Evolutionary conservation across 1,284 basidiomycete species (phyloP), one percentile per base, ranked within the genome.

Genomic region (Boletus semigastroideus): DNA sequence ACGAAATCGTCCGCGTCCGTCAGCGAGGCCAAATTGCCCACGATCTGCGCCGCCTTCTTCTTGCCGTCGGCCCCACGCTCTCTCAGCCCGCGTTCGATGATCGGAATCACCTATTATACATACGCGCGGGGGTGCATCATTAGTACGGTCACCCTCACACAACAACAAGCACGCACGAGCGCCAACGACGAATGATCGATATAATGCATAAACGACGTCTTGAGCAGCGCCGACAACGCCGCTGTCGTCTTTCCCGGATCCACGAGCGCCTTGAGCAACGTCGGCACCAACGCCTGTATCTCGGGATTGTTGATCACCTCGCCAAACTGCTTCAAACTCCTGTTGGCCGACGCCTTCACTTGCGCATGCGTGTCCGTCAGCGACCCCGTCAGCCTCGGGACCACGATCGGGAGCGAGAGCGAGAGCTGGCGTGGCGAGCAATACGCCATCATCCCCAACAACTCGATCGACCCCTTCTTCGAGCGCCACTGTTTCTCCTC

Each of bases 401-500:
- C 97, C 68, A 99, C 93, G 42, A 97, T 93, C 1, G 97, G 97
- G 7, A 99, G 79, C 4, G 96, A 98, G 22, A 94, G 78, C 0
- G 97, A 98, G 13, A 99, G 82, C 70, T 99, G 97, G 46, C 87
- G 85, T 3, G 96, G 97, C 7, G 97, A 94, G 72, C 96, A 97
- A 72, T 96, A 99, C 0, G 97, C 97, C 95, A 99, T 99, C 76
- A 95, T 91, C 34, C 97, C 97, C 50, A 99, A 78, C n/a, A 99
- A 74, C 69, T 99, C 97, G 59, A 99, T 98, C 4, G 94, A 96
- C 1, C 82, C 97, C 75, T 98, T 98, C 78, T 99, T 99, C 2
- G 95, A 94, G 27, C 96, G 82, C 97, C 97, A 99, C 69, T 99
- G 97, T 70, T 98, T 98, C 70, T 99, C 97, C 60, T 98, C 95